A percentile compares a stretch with the other conserved stretches of the same genome.
phyloP scores from a whole-genome alignment of 176 grass and related monocot genomes.

The Coix lacrymajobi region DNA sequence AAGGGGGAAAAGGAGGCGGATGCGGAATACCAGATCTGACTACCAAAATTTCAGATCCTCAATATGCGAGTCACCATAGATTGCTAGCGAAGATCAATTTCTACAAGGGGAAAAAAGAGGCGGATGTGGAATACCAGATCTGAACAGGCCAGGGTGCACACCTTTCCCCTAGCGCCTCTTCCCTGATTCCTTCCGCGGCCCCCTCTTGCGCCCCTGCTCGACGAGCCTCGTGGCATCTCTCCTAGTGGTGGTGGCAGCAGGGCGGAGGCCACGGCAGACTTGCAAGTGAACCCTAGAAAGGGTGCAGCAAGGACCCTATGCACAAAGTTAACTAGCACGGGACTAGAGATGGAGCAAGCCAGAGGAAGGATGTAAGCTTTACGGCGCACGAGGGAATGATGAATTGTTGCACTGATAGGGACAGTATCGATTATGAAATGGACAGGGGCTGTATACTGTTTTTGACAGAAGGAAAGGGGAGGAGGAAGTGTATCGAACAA shows the following conservation, averaged over 20 bases:
- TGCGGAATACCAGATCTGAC: not conserved
- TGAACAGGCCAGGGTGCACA: not conserved
- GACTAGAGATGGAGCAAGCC: not conserved
- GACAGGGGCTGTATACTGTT: not conserved
- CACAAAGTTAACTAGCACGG: not conserved
- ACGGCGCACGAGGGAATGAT: not conserved
- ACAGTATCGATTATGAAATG: not conserved
- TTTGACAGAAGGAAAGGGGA: not conserved
- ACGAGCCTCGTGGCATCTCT: slow-evolving; percentile 9
- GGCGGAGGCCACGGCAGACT: not conserved
- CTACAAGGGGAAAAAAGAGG: not conserved
- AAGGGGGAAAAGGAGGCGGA: too few relatives aligned
- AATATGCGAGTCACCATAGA: not conserved
- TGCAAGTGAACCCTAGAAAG: not conserved
- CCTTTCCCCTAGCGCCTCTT: not conserved
- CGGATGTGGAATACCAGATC: not conserved
- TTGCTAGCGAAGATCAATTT: not conserved
- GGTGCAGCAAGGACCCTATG: not conserved
- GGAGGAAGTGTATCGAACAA: not conserved
- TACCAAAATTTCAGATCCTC: not conserved
- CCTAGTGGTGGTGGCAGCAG: not conserved
- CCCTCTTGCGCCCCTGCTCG: slow-evolving; percentile 2
- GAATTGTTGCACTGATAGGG: not conserved
- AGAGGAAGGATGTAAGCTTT: not conserved
- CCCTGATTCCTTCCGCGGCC: not conserved